Percentiles rank a stretch among this genome's conserved stretches.
phyloP scores from a whole-genome alignment of 805 yeast species.

The Saccharomycopsis sp. region DNA sequence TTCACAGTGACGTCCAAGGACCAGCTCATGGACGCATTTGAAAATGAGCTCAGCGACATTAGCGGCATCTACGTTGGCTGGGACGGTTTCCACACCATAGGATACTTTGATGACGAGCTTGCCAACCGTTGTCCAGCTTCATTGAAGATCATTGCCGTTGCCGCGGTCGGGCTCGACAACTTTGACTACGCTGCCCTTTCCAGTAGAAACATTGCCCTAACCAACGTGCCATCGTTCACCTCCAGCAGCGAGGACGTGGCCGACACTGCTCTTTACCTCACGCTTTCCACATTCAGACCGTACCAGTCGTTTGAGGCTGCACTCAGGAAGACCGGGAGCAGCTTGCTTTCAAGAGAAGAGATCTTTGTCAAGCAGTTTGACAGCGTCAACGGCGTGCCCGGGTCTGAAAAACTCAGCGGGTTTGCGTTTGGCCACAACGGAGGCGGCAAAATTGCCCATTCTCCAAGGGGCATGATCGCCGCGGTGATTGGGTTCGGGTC shows the following conservation, averaged over 20 bases:
- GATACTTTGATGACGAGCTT: conserved; percentile 40
- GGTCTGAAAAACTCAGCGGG: conserved; percentile 26
- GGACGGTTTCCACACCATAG: conserved; percentile 38
- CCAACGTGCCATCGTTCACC: conserved; percentile 34
- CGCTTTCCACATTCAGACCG: conserved; percentile 45
- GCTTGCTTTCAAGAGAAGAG: conserved; percentile 32
- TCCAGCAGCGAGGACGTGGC: conserved; percentile 43
- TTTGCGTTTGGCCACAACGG: conserved; percentile 35
- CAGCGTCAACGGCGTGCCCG: conserved; percentile 27
- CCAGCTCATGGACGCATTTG: conserved; percentile 32
- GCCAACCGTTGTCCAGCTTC: conserved; percentile 36
- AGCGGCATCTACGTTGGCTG: conserved; percentile 53
- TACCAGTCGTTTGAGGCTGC: conserved; percentile 32
- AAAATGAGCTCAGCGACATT: conserved; percentile 30
- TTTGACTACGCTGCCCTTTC: conserved; percentile 37
- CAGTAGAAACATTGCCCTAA: conserved; percentile 34
- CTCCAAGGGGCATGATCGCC: conserved; percentile 44
- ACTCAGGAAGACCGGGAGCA: conserved; percentile 30
- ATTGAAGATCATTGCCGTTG: conserved; percentile 40
- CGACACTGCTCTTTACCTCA: conserved; percentile 50
- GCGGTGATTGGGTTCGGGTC: conserved; percentile 55
- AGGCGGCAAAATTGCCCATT: conserved; percentile 31
- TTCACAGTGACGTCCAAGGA: conserved; percentile 30
- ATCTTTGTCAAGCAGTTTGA: conserved; percentile 29
- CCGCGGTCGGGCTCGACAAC: conserved; percentile 51